Evolutionary conservation across 75 land plant genomes (phyloP).

Genomic region (Adiantum capillusveneris): DNA sequence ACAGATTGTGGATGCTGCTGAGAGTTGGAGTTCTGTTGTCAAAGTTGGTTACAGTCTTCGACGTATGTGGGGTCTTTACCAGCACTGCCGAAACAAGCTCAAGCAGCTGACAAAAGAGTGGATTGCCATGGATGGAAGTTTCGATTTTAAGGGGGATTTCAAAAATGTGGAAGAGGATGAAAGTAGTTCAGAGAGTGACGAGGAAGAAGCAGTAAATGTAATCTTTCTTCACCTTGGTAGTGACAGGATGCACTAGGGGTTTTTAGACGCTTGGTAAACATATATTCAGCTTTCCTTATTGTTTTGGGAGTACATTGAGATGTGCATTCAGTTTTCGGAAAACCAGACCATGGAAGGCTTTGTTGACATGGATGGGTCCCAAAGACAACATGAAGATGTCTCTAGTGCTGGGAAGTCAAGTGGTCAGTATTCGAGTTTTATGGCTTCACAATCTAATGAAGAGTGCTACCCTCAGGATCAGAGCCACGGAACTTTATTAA

Average conservation of each 20-base stretch:
- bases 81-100: constrained; percentile 32
- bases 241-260: too few species aligned
- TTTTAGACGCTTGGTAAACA: too few species aligned
- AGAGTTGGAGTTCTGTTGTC: constrained; percentile 31
- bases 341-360: too few species aligned
- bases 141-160: constrained; percentile 3
- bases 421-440: constrained; percentile 4
- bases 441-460: neutral
- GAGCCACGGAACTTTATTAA: neutral
- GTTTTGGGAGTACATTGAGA: neutral
- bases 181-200: constrained; percentile 6
- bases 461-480: neutral
- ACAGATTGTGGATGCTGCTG: constrained; percentile 30
- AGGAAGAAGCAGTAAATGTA: neutral
- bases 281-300: too few species aligned
- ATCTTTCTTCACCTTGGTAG: too few species aligned
- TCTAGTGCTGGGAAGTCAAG: constrained; percentile 11
- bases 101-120: constrained; percentile 21
- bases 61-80: constrained; percentile 22
- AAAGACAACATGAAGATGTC: too few species aligned
- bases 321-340: too few species aligned
- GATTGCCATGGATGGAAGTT: constrained; percentile 31
- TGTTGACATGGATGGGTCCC: too few species aligned
- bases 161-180: neutral
- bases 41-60: constrained; percentile 29